Evolutionary conservation across 73 alveolate genomes (phyloP).

Genomic region (Strombidium stylifer): DNA sequence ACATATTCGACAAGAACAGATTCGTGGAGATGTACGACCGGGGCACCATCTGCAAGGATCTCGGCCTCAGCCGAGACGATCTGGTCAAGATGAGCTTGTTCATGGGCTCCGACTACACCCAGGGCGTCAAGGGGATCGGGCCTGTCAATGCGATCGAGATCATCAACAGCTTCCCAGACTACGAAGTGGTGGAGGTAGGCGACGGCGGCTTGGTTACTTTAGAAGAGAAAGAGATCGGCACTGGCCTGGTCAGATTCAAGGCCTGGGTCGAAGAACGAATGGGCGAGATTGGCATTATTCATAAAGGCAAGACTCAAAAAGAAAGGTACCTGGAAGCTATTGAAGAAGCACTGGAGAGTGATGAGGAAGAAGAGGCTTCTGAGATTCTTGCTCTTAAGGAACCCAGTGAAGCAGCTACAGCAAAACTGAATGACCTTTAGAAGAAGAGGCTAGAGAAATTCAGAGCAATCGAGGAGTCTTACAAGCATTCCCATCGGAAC

Average conservation of each 20-base stretch:
- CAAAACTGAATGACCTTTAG: slow-evolving; percentile 16
- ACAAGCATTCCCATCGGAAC: slow-evolving; percentile 63
- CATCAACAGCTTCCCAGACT: slow-evolving; percentile 54
- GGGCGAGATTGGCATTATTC: slow-evolving; percentile 17
- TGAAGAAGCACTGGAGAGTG: slow-evolving; percentile 5
- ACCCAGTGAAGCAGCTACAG: not conserved
- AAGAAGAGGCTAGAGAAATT: slow-evolving; percentile 37
- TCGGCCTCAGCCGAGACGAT: slow-evolving; percentile 69
- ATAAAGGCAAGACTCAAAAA: not conserved
- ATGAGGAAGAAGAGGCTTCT: not conserved
- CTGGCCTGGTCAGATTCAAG: slow-evolving; percentile 41
- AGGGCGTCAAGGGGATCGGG: slow-evolving; percentile 82
- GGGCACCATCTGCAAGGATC: slow-evolving; percentile 46
- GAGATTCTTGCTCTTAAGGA: not conserved
- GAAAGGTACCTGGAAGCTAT: slow-evolving; percentile 7
- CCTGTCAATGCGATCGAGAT: slow-evolving; percentile 82
- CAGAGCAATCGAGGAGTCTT: slow-evolving; percentile 55
- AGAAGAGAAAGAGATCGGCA: slow-evolving; percentile 44
- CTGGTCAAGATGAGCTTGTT: slow-evolving; percentile 63
- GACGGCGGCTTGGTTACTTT: slow-evolving; percentile 37
- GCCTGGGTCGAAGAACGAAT: slow-evolving; percentile 28
- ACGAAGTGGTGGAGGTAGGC: too few relatives aligned
- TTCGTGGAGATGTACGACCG: slow-evolving; percentile 33
- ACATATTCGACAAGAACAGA: slow-evolving; percentile 55
- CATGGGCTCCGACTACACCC: slow-evolving; percentile 77